Percentiles rank a stretch among this genome's conserved stretches.
Conservation (phyloP, 1,284 basidiomycete species). For the Boletus sp. region DNA sequence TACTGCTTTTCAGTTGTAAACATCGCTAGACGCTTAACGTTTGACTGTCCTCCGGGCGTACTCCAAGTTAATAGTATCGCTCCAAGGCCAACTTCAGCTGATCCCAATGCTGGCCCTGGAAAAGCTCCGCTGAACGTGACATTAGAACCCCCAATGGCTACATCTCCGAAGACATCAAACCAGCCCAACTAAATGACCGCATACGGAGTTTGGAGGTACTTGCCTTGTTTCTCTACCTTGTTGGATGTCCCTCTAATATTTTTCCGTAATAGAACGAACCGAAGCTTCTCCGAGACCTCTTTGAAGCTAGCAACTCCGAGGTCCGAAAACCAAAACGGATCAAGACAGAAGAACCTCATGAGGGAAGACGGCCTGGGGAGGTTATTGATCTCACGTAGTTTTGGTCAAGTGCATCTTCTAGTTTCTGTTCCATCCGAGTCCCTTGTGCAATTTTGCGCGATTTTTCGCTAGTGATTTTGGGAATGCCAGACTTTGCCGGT, state of each 20-base stretch:
- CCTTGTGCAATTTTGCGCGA: neutral
- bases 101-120: neutral
- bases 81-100: neutral
- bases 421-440: neutral
- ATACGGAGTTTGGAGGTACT: constrained; percentile 15
- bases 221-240: neutral
- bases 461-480: no score
- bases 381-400: constrained; percentile 19
- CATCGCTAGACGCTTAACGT: neutral
- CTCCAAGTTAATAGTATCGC: constrained; percentile 21
- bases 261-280: constrained; percentile 9
- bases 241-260: neutral
- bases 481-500: neutral
- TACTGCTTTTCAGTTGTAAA: neutral
- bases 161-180: constrained; percentile 9
- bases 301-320: neutral
- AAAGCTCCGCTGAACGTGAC: neutral
- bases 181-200: neutral
- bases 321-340: constrained; percentile 16
- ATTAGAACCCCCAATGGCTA: neutral
- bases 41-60: constrained; percentile 12
- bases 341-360: constrained; percentile 7
- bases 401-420: neutral
- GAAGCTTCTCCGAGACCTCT: constrained; percentile 10
- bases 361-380: constrained; percentile 4